A percentile compares a stretch with the other conserved stretches of the same genome.
These are phyloP conservation scores for Claviceps monticola DNA, from an alignment of 2,329 filamentous ascomycete genomes.

Conservation along the genomic window DNA sequence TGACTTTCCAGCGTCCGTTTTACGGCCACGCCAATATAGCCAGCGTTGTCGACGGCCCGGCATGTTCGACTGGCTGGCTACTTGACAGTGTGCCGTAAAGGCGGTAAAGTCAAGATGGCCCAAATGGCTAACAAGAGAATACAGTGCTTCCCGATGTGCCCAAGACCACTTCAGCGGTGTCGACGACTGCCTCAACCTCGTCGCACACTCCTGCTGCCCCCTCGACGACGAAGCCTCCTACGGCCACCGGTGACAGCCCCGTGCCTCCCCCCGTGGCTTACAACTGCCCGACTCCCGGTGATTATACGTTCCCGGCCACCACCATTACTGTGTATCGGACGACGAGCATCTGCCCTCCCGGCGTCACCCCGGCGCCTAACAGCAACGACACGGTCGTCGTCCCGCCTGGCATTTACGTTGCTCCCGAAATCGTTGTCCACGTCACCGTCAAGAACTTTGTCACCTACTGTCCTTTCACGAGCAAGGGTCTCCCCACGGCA, in stretches of 20 bases:
- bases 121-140: no score
- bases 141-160: no score
- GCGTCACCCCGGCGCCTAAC: conserved; percentile 44
- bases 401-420: conserved; percentile 59
- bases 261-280: conserved; percentile 35
- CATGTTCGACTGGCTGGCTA: no score
- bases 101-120: no score
- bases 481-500: conserved; percentile 26
- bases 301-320: conserved; percentile 62
- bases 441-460: conserved; percentile 55
- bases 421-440: conserved; percentile 51
- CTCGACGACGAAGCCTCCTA: conserved; percentile 4
- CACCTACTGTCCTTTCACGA: not conserved
- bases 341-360: conserved; percentile 56
- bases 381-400: conserved; percentile 45
- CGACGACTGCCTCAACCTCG: not conserved
- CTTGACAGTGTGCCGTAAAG: no score
- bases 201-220: conserved; percentile 3
- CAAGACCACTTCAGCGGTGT: no score
- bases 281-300: conserved; percentile 51
- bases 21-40: no score
- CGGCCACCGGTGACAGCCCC: conserved; percentile 16
- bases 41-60: no score
- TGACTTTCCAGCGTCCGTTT: no score
- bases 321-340: conserved; percentile 54